These are phyloP conservation scores for Aspergillus calidoustus DNA, from an alignment of 2,329 filamentous ascomycete species.

Conservation along the genomic window DNA sequence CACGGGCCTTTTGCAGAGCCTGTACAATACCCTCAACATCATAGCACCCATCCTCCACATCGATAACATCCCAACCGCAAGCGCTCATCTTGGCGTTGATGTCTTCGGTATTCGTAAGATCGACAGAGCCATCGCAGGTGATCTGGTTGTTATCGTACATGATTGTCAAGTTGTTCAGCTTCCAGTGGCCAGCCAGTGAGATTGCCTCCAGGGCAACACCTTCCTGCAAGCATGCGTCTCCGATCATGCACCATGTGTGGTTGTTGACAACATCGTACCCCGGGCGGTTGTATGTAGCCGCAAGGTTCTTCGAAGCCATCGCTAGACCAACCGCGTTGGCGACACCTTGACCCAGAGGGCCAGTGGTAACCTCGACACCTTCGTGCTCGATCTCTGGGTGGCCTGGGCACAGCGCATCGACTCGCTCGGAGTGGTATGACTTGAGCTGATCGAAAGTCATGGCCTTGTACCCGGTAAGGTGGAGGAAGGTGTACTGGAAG, in stretches of 20 bases:
- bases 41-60: conserved; percentile 58
- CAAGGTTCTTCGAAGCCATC: conserved; percentile 61
- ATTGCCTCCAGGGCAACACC: conserved; percentile 63
- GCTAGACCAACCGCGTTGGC: conserved; percentile 65
- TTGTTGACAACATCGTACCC: conserved; percentile 56
- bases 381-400: conserved; percentile 62
- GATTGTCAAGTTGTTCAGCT: conserved; percentile 60
- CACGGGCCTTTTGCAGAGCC: conserved; percentile 53
- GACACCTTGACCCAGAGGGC: conserved; percentile 64
- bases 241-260: conserved; percentile 62
- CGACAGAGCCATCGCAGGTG: conserved; percentile 62
- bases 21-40: conserved; percentile 55
- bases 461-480: conserved; percentile 37
- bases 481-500: conserved; percentile 39
- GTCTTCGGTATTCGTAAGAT: conserved; percentile 60
- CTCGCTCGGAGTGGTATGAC: conserved; percentile 37
- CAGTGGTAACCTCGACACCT: conserved; percentile 64
- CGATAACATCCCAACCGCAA: conserved; percentile 61
- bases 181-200: conserved; percentile 58
- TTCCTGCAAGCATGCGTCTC: conserved; percentile 64
- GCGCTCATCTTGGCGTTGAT: conserved; percentile 63
- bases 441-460: conserved; percentile 42
- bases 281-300: conserved; percentile 58
- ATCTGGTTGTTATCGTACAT: conserved; percentile 67
- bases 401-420: conserved; percentile 35